Conservation (phyloP, 495 filamentous ascomycete genomes). For the Opeltia flavorubescens region DNA sequence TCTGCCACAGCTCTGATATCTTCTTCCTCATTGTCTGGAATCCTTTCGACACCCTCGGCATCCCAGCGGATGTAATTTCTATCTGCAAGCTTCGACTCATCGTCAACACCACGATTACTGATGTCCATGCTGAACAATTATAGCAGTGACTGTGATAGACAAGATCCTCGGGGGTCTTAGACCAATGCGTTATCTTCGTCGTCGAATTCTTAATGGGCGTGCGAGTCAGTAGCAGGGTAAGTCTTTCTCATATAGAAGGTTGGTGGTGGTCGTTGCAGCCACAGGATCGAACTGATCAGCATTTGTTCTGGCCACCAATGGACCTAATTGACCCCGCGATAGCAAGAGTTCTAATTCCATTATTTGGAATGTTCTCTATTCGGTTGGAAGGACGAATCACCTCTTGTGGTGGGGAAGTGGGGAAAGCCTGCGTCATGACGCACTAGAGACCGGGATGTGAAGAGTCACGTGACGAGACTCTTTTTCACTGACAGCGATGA, state of each 20-base stretch:
- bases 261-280: neutral
- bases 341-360: too few species aligned
- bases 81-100: slow-evolving; percentile 8
- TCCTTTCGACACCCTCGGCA: slow-evolving; percentile 27
- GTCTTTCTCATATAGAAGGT: neutral
- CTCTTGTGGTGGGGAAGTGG: too few species aligned
- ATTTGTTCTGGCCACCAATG: neutral
- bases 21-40: slow-evolving; percentile 27
- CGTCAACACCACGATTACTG: slow-evolving; percentile 1
- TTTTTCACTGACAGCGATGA: too few species aligned
- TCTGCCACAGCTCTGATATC: slow-evolving; percentile 32
- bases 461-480: too few species aligned
- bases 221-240: neutral
- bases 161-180: neutral
- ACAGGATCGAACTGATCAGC: neutral
- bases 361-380: too few species aligned
- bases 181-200: too few species aligned
- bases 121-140: slow-evolving; percentile 5
- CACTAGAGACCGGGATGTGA: too few species aligned
- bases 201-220: neutral
- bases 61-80: slow-evolving; percentile 29
- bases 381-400: too few species aligned
- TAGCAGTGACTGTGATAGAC: neutral
- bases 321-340: neutral
- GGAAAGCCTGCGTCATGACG: too few species aligned